phyloP scores from a whole-genome alignment of 768 basidiomycete genomes.

The Mycena olivaceomarginata region DNA sequence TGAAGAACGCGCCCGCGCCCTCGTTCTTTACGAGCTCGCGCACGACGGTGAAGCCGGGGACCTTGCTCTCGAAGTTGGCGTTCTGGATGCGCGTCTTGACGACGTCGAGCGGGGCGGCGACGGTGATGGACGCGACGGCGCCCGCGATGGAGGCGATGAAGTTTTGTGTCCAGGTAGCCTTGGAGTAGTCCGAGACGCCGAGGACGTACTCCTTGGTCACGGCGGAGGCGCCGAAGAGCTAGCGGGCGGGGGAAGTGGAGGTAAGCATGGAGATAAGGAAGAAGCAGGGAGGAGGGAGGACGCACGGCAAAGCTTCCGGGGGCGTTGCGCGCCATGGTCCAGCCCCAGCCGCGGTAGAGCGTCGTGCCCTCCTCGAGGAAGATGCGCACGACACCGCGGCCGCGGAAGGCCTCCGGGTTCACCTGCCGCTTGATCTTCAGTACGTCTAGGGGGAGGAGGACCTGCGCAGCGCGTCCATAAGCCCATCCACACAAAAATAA shows the following conservation, averaged over 20 bases:
- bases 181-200: slow-evolving; percentile 91
- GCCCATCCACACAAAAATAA: slow-evolving; percentile 6
- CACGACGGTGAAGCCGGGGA: slow-evolving; percentile 86
- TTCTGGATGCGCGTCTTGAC: slow-evolving; percentile 99
- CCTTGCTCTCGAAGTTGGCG: slow-evolving; percentile 95
- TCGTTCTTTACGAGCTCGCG: slow-evolving; percentile 79
- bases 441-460: slow-evolving; percentile 96
- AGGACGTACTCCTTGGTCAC: slow-evolving; percentile 95
- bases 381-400: slow-evolving; percentile 92
- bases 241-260: neutral
- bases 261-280: neutral
- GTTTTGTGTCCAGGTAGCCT: slow-evolving; percentile 98
- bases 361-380: slow-evolving; percentile 94
- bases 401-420: slow-evolving; percentile 98
- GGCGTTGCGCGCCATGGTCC: slow-evolving; percentile 98
- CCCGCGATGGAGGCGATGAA: slow-evolving; percentile 96
- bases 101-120: slow-evolving; percentile 96
- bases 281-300: slow-evolving; percentile 32
- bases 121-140: slow-evolving; percentile 95
- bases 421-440: slow-evolving; percentile 99
- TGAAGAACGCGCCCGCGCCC: slow-evolving; percentile 91
- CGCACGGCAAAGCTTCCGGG: slow-evolving; percentile 96
- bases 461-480: slow-evolving; percentile 59
- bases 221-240: slow-evolving; percentile 99
- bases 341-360: slow-evolving; percentile 98